Conservation (phyloP, 73 alveolate species). For the Paramecium sexaurelia region DNA sequence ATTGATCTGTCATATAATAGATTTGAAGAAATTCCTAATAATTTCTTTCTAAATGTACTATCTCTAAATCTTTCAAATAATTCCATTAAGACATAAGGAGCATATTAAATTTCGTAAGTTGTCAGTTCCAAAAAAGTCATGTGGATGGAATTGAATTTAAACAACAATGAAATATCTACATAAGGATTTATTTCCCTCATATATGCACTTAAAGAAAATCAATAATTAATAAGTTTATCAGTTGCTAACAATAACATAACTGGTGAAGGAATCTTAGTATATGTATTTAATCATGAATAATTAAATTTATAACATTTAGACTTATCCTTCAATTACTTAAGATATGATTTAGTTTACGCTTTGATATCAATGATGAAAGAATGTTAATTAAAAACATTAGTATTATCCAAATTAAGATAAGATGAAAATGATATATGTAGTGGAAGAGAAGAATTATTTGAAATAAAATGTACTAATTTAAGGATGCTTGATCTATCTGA, state of each 20-base stretch:
- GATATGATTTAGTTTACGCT: conserved; percentile 38
- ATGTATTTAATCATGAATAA: conserved; percentile 49
- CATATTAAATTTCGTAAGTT: conserved; percentile 35
- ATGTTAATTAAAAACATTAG: conserved; percentile 5
- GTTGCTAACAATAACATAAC: background rate
- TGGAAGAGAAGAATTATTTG: background rate
- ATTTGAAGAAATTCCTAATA: conserved; percentile 30
- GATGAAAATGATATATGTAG: conserved; percentile 8
- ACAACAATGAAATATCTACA: background rate
- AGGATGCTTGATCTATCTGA: background rate
- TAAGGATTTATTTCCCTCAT: conserved; percentile 20
- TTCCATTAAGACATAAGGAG: conserved; percentile 25
- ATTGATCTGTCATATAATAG: background rate
- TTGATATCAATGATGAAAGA: conserved; percentile 45
- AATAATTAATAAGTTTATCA: background rate
- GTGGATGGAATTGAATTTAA: conserved; percentile 42
- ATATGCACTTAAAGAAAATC: conserved; percentile 30
- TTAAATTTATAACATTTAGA: conserved; percentile 10
- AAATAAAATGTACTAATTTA: conserved; percentile 19
- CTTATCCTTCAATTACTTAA: background rate
- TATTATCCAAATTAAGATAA: background rate
- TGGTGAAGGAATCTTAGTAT: conserved; percentile 49
- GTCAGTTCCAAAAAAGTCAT: background rate
- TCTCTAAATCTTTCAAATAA: background rate
- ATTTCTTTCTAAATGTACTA: conserved; percentile 7